Conservation (phyloP, 345 rosid genomes). For the Dimocarpus longan region DNA sequence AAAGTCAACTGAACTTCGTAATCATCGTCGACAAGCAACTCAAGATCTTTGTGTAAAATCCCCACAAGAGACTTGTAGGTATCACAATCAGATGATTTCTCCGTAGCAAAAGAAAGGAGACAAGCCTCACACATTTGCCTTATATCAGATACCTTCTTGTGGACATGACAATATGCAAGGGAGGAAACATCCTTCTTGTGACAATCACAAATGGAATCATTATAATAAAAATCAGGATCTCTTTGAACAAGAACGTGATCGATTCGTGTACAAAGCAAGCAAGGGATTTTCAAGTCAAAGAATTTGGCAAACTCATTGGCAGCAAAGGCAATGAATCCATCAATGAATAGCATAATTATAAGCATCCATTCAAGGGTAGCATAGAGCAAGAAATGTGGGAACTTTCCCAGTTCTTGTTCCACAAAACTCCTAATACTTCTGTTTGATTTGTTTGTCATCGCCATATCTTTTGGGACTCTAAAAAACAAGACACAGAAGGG, state of each 20-base stretch:
- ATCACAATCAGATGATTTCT: constrained; percentile 72
- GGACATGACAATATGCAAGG: constrained; percentile 83
- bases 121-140: constrained; percentile 86
- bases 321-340: constrained; percentile 64
- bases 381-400: constrained; percentile 62
- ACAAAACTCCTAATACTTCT: constrained; percentile 52
- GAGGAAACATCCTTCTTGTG: constrained; percentile 82
- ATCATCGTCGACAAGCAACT: constrained; percentile 66
- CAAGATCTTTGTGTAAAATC: constrained; percentile 76
- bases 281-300: constrained; percentile 77
- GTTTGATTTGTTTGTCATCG: constrained; percentile 64
- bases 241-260: constrained; percentile 61
- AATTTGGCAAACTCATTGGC: constrained; percentile 72
- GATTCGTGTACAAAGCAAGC: constrained; percentile 83
- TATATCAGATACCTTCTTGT: constrained; percentile 80
- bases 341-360: constrained; percentile 62
- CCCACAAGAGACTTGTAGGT: constrained; percentile 81
- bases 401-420: constrained; percentile 71
- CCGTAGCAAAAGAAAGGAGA: constrained; percentile 88
- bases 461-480: background rate
- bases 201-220: constrained; percentile 68
- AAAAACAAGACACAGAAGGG: background rate
- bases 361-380: constrained; percentile 80
- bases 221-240: constrained; percentile 65
- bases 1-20: constrained; percentile 44